phyloP scores from a whole-genome alignment of 371 early-diverging fungal genomes.

The Zopfochytrium polystomum region DNA sequence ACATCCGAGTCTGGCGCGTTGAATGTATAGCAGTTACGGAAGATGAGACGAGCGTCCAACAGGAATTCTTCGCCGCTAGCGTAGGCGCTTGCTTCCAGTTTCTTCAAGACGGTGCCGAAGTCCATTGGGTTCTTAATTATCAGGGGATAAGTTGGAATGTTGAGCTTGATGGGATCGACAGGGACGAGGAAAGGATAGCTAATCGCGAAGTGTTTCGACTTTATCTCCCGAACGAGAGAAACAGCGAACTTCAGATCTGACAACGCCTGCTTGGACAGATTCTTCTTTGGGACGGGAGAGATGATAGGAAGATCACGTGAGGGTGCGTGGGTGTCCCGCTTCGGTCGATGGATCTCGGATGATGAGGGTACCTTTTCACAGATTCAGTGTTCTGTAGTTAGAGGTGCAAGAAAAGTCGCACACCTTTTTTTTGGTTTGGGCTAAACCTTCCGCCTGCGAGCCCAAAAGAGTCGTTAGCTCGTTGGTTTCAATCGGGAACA shows the following conservation, averaged over 20 bases:
- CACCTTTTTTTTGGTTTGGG: too few species aligned
- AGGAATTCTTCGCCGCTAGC: conserved; percentile 71
- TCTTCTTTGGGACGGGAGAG: conserved; percentile 1
- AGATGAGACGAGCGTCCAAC: conserved; percentile 81
- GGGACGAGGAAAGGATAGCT: conserved; percentile 72
- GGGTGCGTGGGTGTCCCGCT: neutral
- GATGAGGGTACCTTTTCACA: too few species aligned
- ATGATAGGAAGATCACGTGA: conserved; percentile 6
- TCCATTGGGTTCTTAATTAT: conserved; percentile 99
- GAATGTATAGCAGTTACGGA: conserved; percentile 92
- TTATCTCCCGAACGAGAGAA: conserved; percentile 69
- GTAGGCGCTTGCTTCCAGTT: conserved; percentile 78
- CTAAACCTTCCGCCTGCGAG: too few species aligned
- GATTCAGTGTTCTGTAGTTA: too few species aligned
- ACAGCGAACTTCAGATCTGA: conserved; percentile 58
- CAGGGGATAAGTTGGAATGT: conserved; percentile 90
- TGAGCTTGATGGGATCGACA: conserved; percentile 87
- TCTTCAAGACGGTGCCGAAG: conserved; percentile 81
- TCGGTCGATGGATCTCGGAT: conserved; percentile 1
- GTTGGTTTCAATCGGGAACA: too few species aligned
- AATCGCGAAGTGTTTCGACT: conserved; percentile 50
- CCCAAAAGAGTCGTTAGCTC: too few species aligned
- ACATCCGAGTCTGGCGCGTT: conserved; percentile 89
- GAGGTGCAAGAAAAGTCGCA: too few species aligned
- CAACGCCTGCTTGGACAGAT: conserved; percentile 6